Conservation (phyloP, 2,329 filamentous ascomycete species). For the Apiospora malaysiana region DNA sequence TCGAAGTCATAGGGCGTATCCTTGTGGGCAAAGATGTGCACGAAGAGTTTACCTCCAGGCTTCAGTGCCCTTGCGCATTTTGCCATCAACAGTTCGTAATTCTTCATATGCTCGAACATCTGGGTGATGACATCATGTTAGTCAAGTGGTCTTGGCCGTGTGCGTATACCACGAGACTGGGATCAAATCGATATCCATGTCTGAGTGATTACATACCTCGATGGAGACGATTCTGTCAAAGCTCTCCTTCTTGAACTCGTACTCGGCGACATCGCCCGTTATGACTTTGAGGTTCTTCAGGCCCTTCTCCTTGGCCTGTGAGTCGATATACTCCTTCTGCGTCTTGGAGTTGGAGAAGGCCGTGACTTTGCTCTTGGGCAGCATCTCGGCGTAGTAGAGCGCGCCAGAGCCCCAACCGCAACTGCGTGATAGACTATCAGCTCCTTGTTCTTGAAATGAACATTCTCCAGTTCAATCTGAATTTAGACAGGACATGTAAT, state of each 20-base stretch:
- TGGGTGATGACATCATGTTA: conserved; percentile 36
- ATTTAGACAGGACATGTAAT: neutral
- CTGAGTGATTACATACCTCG: conserved; percentile 46
- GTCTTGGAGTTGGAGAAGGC: conserved; percentile 74
- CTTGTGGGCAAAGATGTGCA: conserved; percentile 71
- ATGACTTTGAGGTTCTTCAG: conserved; percentile 67
- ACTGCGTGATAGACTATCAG: conserved; percentile 42
- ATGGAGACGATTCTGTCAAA: conserved; percentile 73
- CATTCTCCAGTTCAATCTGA: neutral
- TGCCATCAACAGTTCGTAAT: conserved; percentile 70
- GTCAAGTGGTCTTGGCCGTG: neutral
- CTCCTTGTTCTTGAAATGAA: neutral
- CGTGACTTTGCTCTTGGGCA: conserved; percentile 66
- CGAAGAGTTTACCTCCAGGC: conserved; percentile 69
- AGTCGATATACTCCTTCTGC: conserved; percentile 71
- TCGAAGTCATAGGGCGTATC: conserved; percentile 74
- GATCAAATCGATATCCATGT: no score
- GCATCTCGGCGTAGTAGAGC: conserved; percentile 68
- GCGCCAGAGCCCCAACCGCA: conserved; percentile 73
- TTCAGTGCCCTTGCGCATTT: conserved; percentile 66
- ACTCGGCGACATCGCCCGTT: conserved; percentile 70
- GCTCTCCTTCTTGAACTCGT: conserved; percentile 62
- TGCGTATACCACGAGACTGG: no score
- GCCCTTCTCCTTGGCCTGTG: conserved; percentile 59
- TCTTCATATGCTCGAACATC: conserved; percentile 80